Evolutionary conservation across 75 land plant species (phyloP).

Genomic region (Larix kaempferi): DNA sequence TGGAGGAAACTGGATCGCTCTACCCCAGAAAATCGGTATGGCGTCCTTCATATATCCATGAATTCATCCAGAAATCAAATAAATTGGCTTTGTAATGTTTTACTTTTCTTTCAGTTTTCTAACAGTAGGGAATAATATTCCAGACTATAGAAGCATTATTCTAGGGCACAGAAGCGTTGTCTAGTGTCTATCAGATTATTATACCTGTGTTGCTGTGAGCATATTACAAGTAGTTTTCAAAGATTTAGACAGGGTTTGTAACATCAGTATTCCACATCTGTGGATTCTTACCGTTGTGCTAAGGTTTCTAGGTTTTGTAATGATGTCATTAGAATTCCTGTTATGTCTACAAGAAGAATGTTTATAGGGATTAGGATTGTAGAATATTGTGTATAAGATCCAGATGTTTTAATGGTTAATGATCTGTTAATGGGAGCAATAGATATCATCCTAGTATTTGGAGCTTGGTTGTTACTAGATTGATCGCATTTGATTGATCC

Average conservation of each 20-base stretch:
- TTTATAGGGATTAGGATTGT: neutral
- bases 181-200: too few species aligned
- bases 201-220: too few species aligned
- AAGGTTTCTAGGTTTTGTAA: neutral
- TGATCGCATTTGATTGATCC: too few species aligned
- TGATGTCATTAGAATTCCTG: neutral
- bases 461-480: too few species aligned
- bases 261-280: neutral
- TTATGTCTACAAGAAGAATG: neutral
- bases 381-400: neutral
- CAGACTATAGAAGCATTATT: neutral
- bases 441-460: neutral
- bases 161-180: neutral
- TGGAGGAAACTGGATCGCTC: constrained; percentile 56
- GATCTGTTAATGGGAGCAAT: neutral
- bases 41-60: neutral
- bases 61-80: neutral
- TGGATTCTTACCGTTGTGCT: neutral
- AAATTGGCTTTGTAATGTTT: neutral
- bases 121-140: neutral
- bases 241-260: too few species aligned
- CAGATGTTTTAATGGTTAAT: neutral
- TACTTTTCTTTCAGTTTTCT: too few species aligned
- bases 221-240: too few species aligned
- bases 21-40: constrained; percentile 56